A percentile compares a stretch with the other conserved stretches of the same genome.
phyloP scores from a whole-genome alignment of 495 filamentous ascomycete genomes.

The Trypethelium eluteriae region DNA sequence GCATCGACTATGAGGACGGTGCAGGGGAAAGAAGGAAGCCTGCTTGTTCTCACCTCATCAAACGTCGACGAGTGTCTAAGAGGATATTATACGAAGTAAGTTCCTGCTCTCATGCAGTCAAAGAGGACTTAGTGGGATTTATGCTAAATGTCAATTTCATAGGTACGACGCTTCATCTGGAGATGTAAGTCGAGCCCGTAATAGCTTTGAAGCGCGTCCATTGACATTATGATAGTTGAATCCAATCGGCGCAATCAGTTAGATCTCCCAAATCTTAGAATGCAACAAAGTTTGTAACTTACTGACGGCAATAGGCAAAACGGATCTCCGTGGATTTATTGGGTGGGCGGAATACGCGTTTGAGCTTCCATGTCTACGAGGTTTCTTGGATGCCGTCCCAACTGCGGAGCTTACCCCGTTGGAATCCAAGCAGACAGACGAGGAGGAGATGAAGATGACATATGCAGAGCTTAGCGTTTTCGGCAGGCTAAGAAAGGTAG shows the following conservation, averaged over 20 bases:
- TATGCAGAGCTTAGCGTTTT: slow-evolving; percentile 49
- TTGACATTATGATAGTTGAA: slow-evolving; percentile 22
- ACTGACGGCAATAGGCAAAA: slow-evolving; percentile 27
- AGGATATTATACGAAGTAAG: slow-evolving; percentile 70
- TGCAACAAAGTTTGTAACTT: not conserved
- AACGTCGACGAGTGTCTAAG: slow-evolving; percentile 51
- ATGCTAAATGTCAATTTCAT: slow-evolving; percentile 1
- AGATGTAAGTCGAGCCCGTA: not conserved
- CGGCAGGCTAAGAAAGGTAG: slow-evolving; percentile 59
- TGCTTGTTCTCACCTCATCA: slow-evolving; percentile 58
- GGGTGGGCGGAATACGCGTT: slow-evolving; percentile 55
- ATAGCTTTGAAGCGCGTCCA: not conserved
- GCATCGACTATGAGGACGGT: slow-evolving; percentile 59
- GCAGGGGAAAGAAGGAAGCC: slow-evolving; percentile 44
- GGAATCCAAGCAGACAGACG: slow-evolving; percentile 57
- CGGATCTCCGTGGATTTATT: slow-evolving; percentile 74
- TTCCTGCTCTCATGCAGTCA: slow-evolving; percentile 45
- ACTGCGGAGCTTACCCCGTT: slow-evolving; percentile 83
- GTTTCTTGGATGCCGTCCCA: slow-evolving; percentile 67
- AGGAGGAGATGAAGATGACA: slow-evolving; percentile 66
- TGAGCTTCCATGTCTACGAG: slow-evolving; percentile 60
- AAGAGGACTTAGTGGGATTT: not conserved
- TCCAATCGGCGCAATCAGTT: slow-evolving; percentile 35
- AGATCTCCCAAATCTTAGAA: not conserved
- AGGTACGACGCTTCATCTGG: slow-evolving; percentile 11